A percentile compares a stretch with the other conserved stretches of the same genome.
Conservation (phyloP, 352 stramenopile genomes). For the Pythium utonaiense region DNA sequence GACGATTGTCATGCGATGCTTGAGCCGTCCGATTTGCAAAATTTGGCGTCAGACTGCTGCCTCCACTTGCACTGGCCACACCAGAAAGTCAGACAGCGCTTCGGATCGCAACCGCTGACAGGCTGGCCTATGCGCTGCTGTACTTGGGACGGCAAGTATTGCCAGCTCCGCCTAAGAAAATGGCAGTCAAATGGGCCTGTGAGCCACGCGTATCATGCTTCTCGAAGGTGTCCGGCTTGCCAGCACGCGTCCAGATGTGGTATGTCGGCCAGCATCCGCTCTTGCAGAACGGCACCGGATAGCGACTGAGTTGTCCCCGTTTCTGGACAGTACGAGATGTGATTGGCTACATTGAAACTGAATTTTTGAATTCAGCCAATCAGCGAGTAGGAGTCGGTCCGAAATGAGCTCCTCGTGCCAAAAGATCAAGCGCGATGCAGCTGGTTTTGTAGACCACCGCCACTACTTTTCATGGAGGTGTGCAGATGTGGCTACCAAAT, state of each 20-base stretch:
- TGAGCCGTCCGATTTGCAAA: not conserved
- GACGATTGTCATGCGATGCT: not conserved
- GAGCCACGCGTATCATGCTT: not conserved
- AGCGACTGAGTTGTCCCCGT: conserved; percentile 4
- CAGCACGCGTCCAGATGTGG: conserved; percentile 7
- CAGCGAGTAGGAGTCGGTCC: conserved; percentile 9
- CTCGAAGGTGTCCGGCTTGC: not conserved
- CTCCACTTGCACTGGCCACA: conserved; percentile 1
- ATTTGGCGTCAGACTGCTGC: too few relatives aligned
- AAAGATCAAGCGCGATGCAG: not conserved
- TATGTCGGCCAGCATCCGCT: conserved; percentile 17
- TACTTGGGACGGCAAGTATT: not conserved
- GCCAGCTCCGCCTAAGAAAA: not conserved
- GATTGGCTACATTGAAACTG: conserved; percentile 13
- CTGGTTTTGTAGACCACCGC: conserved; percentile 12
- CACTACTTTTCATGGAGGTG: conserved; percentile 5
- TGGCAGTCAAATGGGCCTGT: not conserved
- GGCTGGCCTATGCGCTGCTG: not conserved
- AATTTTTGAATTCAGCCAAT: conserved; percentile 6
- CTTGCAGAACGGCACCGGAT: conserved; percentile 12
- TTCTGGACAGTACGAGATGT: not conserved
- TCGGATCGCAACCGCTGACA: not conserved
- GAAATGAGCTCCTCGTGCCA: not conserved
- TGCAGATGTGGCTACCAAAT: conserved; percentile 15
- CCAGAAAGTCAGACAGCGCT: not conserved